These are phyloP conservation scores for Sutorius eximius DNA, from an alignment of 1,284 basidiomycete species.

Conservation along the genomic window DNA sequence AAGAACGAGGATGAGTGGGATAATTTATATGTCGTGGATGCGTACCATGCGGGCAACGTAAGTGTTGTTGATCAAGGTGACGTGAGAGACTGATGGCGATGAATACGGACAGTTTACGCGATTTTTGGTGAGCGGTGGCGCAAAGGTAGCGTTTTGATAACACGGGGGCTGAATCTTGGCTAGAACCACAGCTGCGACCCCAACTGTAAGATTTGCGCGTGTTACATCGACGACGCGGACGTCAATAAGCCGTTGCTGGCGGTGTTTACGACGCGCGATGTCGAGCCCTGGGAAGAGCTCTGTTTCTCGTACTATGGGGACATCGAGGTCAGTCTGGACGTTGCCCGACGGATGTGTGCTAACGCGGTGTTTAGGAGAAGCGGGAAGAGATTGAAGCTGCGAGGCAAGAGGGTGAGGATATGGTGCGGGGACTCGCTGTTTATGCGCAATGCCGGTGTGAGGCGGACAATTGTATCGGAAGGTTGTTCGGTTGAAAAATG, in stretches of 20 bases:
- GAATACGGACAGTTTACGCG: conserved; percentile 59
- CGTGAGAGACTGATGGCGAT: conserved; percentile 11
- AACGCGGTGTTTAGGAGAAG: conserved; percentile 19
- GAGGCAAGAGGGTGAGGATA: conserved; percentile 2
- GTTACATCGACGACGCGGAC: conserved; percentile 67
- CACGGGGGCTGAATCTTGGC: conserved; percentile 4
- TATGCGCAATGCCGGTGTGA: conserved; percentile 56
- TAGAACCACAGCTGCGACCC: conserved; percentile 92
- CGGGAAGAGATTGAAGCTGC: conserved; percentile 15
- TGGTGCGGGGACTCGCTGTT: conserved; percentile 38
- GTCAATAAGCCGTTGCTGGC: conserved; percentile 62
- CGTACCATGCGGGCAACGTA: conserved; percentile 86
- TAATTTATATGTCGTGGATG: conserved; percentile 66
- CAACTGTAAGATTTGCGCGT: conserved; percentile 72
- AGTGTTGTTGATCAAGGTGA: conserved; percentile 30
- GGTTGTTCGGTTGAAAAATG: conserved; percentile 15
- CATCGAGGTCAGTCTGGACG: conserved; percentile 35
- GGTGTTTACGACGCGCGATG: conserved; percentile 68
- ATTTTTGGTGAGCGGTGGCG: conserved; percentile 47
- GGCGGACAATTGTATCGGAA: conserved; percentile 47
- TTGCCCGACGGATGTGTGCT: not conserved
- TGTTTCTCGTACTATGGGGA: conserved; percentile 79
- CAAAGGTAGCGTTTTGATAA: not conserved
- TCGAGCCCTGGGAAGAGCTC: conserved; percentile 71
- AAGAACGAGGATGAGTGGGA: conserved; percentile 39